A percentile compares a stretch with the other conserved stretches of the same genome.
Evolutionary conservation across 2,329 filamentous ascomycete genomes (phyloP).

Genomic region (Ciborinia camelliae): DNA sequence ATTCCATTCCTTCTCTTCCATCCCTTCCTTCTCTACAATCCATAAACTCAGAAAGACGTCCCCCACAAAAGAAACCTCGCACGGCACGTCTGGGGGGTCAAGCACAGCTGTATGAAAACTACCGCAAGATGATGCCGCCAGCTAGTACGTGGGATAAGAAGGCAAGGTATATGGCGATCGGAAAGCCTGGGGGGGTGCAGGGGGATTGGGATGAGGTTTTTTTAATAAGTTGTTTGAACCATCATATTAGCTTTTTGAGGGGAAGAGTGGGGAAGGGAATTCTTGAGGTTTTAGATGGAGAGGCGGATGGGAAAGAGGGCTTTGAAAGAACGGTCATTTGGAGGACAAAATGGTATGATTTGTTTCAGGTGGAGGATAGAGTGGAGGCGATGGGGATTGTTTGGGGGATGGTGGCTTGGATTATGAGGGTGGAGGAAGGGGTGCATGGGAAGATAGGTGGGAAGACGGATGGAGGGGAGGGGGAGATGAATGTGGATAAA

Average conservation of each 20-base stretch:
- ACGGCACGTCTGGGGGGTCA: constrained; percentile 36
- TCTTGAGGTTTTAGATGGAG: constrained; percentile 52
- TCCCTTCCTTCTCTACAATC: constrained; percentile 1
- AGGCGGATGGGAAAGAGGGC: constrained; percentile 41
- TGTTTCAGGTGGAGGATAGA: constrained; percentile 53
- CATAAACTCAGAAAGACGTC: neutral
- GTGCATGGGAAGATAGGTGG: neutral
- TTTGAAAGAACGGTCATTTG: constrained; percentile 48
- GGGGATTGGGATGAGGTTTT: constrained; percentile 63
- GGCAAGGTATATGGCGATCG: constrained; percentile 55
- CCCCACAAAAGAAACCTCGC: constrained; percentile 22
- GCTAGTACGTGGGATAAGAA: constrained; percentile 58
- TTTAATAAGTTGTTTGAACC: constrained; percentile 58
- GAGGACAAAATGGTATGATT: constrained; percentile 59
- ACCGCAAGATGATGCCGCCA: constrained; percentile 59
- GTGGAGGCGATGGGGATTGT: constrained; percentile 54
- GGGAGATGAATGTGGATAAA: constrained; percentile 28
- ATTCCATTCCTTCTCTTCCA: constrained; percentile 2
- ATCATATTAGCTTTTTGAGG: constrained; percentile 57
- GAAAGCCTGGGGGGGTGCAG: constrained; percentile 45
- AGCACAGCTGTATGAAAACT: constrained; percentile 59
- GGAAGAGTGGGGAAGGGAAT: constrained; percentile 55
- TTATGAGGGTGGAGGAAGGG: constrained; percentile 47
- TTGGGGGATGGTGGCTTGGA: constrained; percentile 59
- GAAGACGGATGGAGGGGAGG: constrained; percentile 6